Conservation (phyloP, 805 yeast species). For the Saccharomyces eubayanus region DNA sequence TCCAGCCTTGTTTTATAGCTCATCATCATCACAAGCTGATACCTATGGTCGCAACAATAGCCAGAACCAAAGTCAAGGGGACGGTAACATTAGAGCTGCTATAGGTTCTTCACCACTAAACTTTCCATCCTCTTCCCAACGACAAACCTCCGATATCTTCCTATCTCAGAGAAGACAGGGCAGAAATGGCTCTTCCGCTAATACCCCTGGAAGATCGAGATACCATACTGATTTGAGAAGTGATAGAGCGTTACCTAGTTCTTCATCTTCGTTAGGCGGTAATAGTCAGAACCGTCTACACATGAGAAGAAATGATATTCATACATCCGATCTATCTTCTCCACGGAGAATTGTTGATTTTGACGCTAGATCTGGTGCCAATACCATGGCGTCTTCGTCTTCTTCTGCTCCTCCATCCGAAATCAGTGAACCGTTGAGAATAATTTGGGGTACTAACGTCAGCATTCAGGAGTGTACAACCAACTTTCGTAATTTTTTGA, state of each 20-base stretch:
- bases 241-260: constrained; percentile 29
- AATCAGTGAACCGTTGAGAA: constrained; percentile 69
- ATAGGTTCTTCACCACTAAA: constrained; percentile 40
- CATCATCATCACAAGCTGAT: constrained; percentile 27
- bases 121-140: constrained; percentile 35
- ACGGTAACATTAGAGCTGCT: constrained; percentile 6
- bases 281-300: constrained; percentile 34
- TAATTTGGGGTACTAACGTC: constrained; percentile 98
- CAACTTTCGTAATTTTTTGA: constrained; percentile 71
- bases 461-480: constrained; percentile 81
- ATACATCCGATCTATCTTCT: constrained; percentile 63
- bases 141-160: constrained; percentile 24
- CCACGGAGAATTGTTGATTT: constrained; percentile 61
- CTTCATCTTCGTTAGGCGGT: constrained; percentile 20
- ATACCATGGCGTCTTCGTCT: constrained; percentile 16
- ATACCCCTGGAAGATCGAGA: constrained; percentile 26
- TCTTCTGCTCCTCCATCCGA: constrained; percentile 29
- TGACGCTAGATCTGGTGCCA: constrained; percentile 25
- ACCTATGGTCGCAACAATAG: constrained; percentile 21
- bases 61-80: constrained; percentile 3
- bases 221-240: constrained; percentile 37
- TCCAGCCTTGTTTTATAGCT: constrained; percentile 29
- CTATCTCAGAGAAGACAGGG: constrained; percentile 12
- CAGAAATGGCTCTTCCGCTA: constrained; percentile 7
- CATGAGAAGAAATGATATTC: constrained; percentile 70